These are phyloP conservation scores for Eutrema heterophyllum DNA, from an alignment of 345 rosid species.

Conservation along the genomic window DNA sequence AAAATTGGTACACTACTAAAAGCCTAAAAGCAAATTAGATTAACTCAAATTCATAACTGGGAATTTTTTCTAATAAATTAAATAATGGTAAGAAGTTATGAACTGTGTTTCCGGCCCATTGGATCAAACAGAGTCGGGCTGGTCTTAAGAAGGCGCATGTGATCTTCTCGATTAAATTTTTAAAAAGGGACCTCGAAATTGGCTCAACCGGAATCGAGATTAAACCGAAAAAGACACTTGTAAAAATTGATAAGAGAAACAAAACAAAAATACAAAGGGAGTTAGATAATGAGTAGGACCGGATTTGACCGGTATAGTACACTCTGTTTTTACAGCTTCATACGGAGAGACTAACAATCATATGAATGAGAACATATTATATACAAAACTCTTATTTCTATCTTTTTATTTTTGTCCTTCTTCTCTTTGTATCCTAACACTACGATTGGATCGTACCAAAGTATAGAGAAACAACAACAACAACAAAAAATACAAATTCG, in stretches of 20 bases:
- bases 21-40: neutral
- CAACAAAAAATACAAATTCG: neutral
- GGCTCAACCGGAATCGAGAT: neutral
- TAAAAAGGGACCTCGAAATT: neutral
- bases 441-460: neutral
- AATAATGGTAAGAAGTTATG: neutral
- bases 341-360: conserved; percentile 19
- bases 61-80: too few species aligned
- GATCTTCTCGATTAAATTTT: neutral
- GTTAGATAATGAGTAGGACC: conserved; percentile 12
- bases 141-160: neutral
- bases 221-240: conserved; percentile 13
- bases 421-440: neutral
- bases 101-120: neutral
- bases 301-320: conserved; percentile 31
- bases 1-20: too few species aligned
- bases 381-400: neutral
- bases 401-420: neutral
- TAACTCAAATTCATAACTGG: too few species aligned
- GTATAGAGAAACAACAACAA: neutral
- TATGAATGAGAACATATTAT: conserved; percentile 23
- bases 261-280: neutral
- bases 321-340: conserved; percentile 11
- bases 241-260: neutral
- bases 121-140: neutral